phyloP scores from a whole-genome alignment of 2,329 filamentous ascomycete genomes.

The Westerdykella sp. region DNA sequence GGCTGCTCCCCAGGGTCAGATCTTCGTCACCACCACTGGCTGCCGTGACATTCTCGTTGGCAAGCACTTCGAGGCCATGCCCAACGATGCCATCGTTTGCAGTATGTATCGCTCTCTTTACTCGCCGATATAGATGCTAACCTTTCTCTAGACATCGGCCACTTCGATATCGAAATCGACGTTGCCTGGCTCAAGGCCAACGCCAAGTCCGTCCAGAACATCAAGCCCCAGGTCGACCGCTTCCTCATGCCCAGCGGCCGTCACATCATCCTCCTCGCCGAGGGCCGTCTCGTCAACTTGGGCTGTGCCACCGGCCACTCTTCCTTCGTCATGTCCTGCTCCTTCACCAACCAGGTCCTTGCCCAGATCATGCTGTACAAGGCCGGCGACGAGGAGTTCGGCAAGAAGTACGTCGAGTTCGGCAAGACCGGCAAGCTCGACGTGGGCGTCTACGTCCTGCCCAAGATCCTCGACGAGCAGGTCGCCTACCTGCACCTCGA shows the following conservation, averaged over 20 bases:
- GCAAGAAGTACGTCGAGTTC: conserved; percentile 94
- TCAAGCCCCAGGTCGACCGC: conserved; percentile 99
- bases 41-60: conserved; percentile 96
- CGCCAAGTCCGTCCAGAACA: conserved; percentile 88
- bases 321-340: conserved; percentile 99
- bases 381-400: conserved; percentile 77
- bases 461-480: conserved; percentile 99
- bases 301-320: conserved; percentile 99
- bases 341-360: conserved; percentile 99
- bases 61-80: conserved; percentile 90
- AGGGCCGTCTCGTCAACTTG: conserved; percentile 98
- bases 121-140: conserved; percentile 7
- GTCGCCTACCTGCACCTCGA: conserved; percentile 88
- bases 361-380: conserved; percentile 99
- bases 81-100: conserved; percentile 97
- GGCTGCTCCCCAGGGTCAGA: conserved; percentile 80
- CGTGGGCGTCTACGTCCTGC: conserved; percentile 89
- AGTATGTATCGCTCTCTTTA: conserved; percentile 51
- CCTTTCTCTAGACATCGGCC: conserved; percentile 76
- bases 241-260: conserved; percentile 89
- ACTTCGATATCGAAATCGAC: conserved; percentile 99
- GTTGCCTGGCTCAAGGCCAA: conserved; percentile 99
- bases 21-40: conserved; percentile 98
- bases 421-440: conserved; percentile 86
- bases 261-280: conserved; percentile 96